These are phyloP conservation scores for Candida manassasensis DNA, from an alignment of 805 yeast species.

Conservation along the genomic window DNA sequence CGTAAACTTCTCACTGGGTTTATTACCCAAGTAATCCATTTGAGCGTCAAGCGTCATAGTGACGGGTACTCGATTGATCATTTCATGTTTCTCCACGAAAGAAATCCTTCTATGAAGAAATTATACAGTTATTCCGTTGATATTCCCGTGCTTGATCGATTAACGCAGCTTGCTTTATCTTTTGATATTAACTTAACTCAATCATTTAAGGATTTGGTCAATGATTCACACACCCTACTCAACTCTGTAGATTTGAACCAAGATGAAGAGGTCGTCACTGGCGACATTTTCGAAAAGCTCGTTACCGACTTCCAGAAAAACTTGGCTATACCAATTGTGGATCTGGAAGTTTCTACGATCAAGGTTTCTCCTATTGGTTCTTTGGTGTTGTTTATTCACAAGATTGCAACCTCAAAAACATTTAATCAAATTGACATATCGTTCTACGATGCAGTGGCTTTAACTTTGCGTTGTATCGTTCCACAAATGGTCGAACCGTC, in stretches of 20 bases:
- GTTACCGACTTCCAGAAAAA: conserved; percentile 40
- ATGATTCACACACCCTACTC: conserved; percentile 41
- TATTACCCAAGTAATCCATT: conserved; percentile 48
- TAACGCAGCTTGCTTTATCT: conserved; percentile 46
- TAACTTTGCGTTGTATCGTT: conserved; percentile 25
- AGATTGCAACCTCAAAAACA: conserved; percentile 12
- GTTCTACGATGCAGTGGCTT: conserved; percentile 18
- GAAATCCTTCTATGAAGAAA: conserved; percentile 5
- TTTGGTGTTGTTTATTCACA: conserved; percentile 16
- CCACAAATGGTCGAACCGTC: conserved; percentile 31
- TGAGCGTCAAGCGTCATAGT: conserved; percentile 17
- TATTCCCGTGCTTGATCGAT: conserved; percentile 21
- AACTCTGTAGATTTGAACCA: conserved; percentile 17
- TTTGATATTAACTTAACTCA: conserved; percentile 59
- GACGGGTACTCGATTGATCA: conserved; percentile 22
- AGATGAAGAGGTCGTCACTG: conserved; percentile 23
- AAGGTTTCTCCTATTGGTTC: conserved; percentile 28
- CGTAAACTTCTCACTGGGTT: conserved; percentile 61
- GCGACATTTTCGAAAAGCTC: conserved; percentile 36
- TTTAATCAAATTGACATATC: conserved; percentile 13
- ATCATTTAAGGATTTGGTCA: conserved; percentile 31
- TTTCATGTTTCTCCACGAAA: conserved; percentile 18
- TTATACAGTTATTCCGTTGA: conserved; percentile 7
- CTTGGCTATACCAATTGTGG: conserved; percentile 21
- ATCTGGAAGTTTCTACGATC: conserved; percentile 22